Evolutionary conservation across 805 yeast species (phyloP).

Genomic region (Millerago galiae): DNA sequence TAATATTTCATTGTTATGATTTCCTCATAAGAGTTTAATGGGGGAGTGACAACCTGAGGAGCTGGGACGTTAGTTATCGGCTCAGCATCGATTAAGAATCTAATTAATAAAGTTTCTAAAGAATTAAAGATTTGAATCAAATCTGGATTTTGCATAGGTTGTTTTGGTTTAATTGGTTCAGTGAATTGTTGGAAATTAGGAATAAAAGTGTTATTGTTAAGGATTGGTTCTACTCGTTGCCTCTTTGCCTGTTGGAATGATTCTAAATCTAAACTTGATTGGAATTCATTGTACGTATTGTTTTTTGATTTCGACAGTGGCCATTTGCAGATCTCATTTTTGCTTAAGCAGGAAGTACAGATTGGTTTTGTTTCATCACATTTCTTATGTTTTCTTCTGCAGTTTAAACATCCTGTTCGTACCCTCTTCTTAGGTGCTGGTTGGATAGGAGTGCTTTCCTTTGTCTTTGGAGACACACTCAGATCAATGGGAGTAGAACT

Average conservation of each 20-base stretch:
- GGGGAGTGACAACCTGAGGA: background rate
- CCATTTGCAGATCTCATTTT: slow-evolving; percentile 24
- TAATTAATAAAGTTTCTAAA: background rate
- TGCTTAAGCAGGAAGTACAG: slow-evolving; percentile 34
- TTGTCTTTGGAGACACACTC: too few relatives aligned
- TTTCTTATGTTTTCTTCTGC: slow-evolving; percentile 59
- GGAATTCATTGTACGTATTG: too few relatives aligned
- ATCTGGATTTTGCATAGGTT: background rate
- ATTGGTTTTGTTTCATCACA: slow-evolving; percentile 46
- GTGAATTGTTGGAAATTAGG: too few relatives aligned
- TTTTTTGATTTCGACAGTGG: slow-evolving; percentile 2
- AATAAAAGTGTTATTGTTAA: too few relatives aligned
- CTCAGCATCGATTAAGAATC: slow-evolving; percentile 1
- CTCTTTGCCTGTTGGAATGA: too few relatives aligned
- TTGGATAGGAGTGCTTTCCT: too few relatives aligned
- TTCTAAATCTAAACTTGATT: too few relatives aligned
- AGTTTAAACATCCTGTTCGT: slow-evolving; percentile 52
- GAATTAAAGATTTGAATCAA: background rate
- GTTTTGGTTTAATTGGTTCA: too few relatives aligned
- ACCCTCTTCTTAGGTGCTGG: slow-evolving; percentile 27
- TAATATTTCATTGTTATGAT: slow-evolving; percentile 5
- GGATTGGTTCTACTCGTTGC: too few relatives aligned
- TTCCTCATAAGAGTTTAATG: slow-evolving; percentile 5
- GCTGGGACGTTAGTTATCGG: slow-evolving; percentile 2
- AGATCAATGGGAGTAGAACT: too few relatives aligned